Percentiles rank a stretch among this genome's conserved stretches.
Evolutionary conservation across 257 asterid genomes (phyloP).

Genomic region (Solanum ahanhuiri): DNA sequence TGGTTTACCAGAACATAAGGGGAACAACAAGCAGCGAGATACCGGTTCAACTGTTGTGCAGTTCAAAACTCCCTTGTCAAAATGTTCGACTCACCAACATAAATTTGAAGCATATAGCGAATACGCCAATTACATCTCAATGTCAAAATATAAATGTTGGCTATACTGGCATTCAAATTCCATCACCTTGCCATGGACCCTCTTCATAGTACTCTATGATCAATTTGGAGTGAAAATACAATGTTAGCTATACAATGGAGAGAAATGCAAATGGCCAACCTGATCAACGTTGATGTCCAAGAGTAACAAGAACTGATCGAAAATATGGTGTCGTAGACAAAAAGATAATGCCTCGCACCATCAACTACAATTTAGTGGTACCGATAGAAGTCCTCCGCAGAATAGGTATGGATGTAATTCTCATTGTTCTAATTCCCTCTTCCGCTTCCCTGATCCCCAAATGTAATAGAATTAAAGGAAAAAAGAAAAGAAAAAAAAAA

Average conservation of each 20-base stretch:
- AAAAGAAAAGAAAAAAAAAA: too few relatives aligned
- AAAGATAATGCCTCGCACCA: not conserved
- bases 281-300: not conserved
- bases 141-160: conserved; percentile 37
- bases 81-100: conserved; percentile 32
- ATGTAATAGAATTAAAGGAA: not conserved
- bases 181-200: conserved; percentile 26
- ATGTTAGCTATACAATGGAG: not conserved
- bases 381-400: not conserved
- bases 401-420: not conserved
- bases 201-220: not conserved
- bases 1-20: conserved; percentile 38
- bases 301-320: not conserved
- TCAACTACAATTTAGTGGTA: not conserved
- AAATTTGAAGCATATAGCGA: conserved; percentile 22
- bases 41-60: conserved; percentile 35
- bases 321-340: not conserved
- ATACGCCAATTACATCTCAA: conserved; percentile 2
- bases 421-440: not conserved
- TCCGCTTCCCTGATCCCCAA: not conserved
- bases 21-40: conserved; percentile 37
- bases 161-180: conserved; percentile 30
- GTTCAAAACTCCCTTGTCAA: conserved; percentile 36
- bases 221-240: not conserved
- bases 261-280: not conserved